phyloP scores from a whole-genome alignment of 2,329 filamentous ascomycete genomes.

The Zymoseptoria passerinii region DNA sequence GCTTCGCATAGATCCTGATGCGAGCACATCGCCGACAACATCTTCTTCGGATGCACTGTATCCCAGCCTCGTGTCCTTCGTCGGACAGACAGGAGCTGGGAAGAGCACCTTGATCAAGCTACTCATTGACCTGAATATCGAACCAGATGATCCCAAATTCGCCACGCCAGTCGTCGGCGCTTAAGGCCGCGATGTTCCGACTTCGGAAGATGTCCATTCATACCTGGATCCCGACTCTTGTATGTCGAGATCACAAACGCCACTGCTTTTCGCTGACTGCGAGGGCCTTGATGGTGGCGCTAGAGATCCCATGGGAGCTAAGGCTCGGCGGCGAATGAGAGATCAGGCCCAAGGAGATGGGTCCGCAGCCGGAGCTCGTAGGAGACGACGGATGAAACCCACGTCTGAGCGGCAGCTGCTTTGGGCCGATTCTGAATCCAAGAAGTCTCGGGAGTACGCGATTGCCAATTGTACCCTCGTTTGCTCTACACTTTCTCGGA shows the following conservation, averaged over 20 bases:
- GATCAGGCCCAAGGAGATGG: no score
- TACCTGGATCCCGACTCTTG: constrained; percentile 40
- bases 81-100: constrained; percentile 28
- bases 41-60: neutral
- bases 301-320: constrained; percentile 24
- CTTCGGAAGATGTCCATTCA: constrained; percentile 43
- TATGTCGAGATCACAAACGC: constrained; percentile 21
- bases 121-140: constrained; percentile 31
- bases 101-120: constrained; percentile 43
- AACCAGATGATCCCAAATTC: constrained; percentile 2
- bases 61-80: constrained; percentile 1
- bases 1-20: neutral
- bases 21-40: neutral
- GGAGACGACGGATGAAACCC: neutral
- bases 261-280: constrained; percentile 43
- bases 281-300: constrained; percentile 45
- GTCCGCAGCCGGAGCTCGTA: no score
- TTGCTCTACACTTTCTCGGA: constrained; percentile 34
- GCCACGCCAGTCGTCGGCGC: constrained; percentile 12
- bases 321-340: neutral
- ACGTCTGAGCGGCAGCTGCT: constrained; percentile 12
- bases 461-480: constrained; percentile 31
- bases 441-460: constrained; percentile 24
- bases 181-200: constrained; percentile 29
- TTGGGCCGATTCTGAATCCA: constrained; percentile 17